Percentiles rank a stretch among this genome's conserved stretches.
These are phyloP conservation scores for Solanum chiquidenum DNA, from an alignment of 257 asterid genomes.

Conservation along the genomic window DNA sequence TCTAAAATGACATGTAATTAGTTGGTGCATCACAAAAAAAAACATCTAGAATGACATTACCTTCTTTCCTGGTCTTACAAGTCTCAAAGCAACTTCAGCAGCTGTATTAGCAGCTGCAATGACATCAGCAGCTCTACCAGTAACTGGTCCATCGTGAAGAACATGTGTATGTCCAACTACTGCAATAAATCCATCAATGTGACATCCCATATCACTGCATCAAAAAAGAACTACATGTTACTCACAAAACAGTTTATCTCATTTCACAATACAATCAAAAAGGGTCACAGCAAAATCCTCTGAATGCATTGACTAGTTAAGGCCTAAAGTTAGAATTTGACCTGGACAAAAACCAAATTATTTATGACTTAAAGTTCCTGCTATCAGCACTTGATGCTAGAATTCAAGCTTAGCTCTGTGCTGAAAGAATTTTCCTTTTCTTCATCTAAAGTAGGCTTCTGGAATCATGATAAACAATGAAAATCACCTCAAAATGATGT, in stretches of 20 bases:
- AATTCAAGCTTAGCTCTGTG: background rate
- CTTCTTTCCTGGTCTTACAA: constrained; percentile 87
- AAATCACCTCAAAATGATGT: background rate
- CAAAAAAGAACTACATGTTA: background rate
- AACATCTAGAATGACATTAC: constrained; percentile 14
- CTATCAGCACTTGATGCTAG: background rate
- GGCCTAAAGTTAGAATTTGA: background rate
- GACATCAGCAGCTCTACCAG: constrained; percentile 91
- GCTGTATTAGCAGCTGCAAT: constrained; percentile 94
- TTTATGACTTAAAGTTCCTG: background rate
- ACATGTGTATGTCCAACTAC: constrained; percentile 89
- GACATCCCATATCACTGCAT: constrained; percentile 96
- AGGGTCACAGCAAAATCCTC: background rate
- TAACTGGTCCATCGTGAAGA: constrained; percentile 71
- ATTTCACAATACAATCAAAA: background rate
- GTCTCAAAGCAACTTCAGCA: constrained; percentile 92
- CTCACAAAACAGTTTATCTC: background rate
- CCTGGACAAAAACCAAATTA: background rate
- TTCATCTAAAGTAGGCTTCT: background rate
- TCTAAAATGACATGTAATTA: background rate
- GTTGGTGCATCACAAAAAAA: background rate
- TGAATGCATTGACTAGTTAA: background rate
- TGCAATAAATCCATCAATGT: constrained; percentile 92
- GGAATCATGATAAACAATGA: background rate
- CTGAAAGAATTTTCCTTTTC: background rate